Percentiles rank a stretch among this genome's conserved stretches.
Evolutionary conservation across 148 eudicot species (phyloP).

Genomic region (Rhododendron molle): DNA sequence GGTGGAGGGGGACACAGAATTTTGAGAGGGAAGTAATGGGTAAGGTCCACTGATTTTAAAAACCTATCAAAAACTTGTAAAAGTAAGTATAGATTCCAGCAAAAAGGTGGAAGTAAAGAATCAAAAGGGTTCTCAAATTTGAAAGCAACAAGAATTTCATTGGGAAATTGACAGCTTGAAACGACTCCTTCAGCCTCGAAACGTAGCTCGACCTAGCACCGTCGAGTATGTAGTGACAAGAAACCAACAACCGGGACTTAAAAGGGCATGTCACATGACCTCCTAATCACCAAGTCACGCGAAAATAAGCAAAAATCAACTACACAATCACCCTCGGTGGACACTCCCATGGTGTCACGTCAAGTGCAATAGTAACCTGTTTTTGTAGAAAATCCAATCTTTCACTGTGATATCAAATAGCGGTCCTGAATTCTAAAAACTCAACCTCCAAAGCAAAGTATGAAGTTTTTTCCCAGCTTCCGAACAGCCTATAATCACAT

Average conservation of each 20-base stretch:
- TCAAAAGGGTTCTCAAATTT: constrained; percentile 13
- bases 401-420: too few species aligned
- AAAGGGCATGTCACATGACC: neutral
- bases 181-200: neutral
- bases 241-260: neutral
- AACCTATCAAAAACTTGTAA: neutral
- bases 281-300: neutral
- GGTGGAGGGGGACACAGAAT: neutral
- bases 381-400: neutral
- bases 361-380: too few species aligned
- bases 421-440: too few species aligned
- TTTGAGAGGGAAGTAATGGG: constrained; percentile 1
- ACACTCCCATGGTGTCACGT: neutral
- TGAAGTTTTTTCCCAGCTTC: neutral
- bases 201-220: neutral
- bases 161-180: neutral
- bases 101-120: constrained; percentile 26
- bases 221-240: neutral
- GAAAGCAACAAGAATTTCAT: neutral
- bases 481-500: neutral
- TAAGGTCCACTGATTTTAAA: constrained; percentile 10
- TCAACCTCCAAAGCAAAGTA: neutral
- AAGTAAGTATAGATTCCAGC: constrained; percentile 35
- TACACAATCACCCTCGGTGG: neutral
- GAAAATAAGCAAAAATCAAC: neutral